Percentiles rank a stretch among this genome's conserved stretches.
phyloP scores from a whole-genome alignment of 2,329 filamentous ascomycete genomes.

The Xylaria polymorpha region DNA sequence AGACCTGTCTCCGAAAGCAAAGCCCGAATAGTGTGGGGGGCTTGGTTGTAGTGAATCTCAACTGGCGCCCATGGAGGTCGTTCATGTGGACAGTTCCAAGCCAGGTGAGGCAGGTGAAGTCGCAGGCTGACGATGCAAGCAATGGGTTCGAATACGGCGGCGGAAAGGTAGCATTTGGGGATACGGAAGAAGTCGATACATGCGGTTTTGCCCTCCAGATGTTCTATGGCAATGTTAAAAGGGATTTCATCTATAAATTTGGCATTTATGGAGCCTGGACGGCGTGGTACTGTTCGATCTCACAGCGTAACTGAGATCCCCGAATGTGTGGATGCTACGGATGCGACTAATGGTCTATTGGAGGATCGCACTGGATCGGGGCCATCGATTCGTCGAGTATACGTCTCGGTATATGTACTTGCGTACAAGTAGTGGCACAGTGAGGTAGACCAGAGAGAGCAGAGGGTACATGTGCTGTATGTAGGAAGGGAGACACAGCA shows the following conservation, averaged over 20 bases:
- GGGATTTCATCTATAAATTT: conserved; percentile 48
- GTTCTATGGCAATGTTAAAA: conserved; percentile 51
- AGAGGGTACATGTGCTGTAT: not conserved
- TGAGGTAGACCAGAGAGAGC: conserved; percentile 5
- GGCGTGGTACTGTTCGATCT: conserved; percentile 47
- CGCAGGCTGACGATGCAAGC: conserved; percentile 23
- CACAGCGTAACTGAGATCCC: conserved; percentile 50
- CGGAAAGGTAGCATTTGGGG: conserved; percentile 39
- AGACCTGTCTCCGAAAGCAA: conserved; percentile 16
- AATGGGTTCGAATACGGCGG: conserved; percentile 13
- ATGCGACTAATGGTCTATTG: conserved; percentile 22
- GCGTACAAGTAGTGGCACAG: conserved; percentile 12
- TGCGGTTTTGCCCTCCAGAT: conserved; percentile 40
- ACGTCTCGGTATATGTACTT: conserved; percentile 29
- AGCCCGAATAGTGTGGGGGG: conserved; percentile 30
- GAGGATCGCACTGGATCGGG: conserved; percentile 30
- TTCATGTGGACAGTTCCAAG: conserved; percentile 24
- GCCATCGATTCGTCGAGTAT: conserved; percentile 20
- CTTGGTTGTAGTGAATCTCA: conserved; percentile 27
- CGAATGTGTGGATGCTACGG: conserved; percentile 42
- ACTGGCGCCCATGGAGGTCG: conserved; percentile 1
- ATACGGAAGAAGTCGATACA: conserved; percentile 44
- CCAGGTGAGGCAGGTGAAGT: not conserved
- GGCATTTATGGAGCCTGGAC: conserved; percentile 47
- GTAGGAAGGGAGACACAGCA: not conserved